A percentile compares a stretch with the other conserved stretches of the same genome.
Conservation (phyloP, 257 asterid species). For the Solanum rostratum region DNA sequence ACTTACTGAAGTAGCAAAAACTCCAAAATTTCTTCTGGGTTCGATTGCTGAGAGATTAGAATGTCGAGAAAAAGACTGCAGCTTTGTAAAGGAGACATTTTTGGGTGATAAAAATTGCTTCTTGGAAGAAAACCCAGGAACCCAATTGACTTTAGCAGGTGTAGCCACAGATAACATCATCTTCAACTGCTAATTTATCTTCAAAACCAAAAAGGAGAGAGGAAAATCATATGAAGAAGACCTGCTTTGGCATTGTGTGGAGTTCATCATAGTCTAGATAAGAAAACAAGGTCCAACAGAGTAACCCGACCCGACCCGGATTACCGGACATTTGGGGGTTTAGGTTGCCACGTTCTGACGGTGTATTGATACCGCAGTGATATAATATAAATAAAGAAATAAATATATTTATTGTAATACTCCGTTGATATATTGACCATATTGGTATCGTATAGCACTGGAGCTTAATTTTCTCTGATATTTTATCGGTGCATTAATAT, state of each 20-base stretch:
- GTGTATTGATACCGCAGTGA: too few relatives aligned
- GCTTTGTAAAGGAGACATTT: neutral
- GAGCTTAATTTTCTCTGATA: too few relatives aligned
- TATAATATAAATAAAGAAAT: too few relatives aligned
- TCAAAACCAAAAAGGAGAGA: neutral
- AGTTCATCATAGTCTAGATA: neutral
- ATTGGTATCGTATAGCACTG: too few relatives aligned
- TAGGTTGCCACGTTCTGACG: too few relatives aligned
- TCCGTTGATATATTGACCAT: too few relatives aligned
- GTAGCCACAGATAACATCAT: slow-evolving; percentile 13
- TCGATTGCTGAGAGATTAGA: neutral
- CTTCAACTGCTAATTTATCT: neutral
- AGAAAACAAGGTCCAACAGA: neutral
- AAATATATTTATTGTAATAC: too few relatives aligned
- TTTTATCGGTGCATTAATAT: too few relatives aligned
- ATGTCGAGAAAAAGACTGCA: neutral
- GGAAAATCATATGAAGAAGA: neutral
- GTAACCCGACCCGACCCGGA: neutral
- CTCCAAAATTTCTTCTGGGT: neutral
- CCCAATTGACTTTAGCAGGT: neutral
- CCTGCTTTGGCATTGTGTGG: neutral
- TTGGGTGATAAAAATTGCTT: neutral
- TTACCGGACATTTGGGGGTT: neutral
- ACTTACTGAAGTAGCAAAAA: slow-evolving; percentile 6
- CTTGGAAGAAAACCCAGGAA: neutral